Evolutionary conservation across 345 rosid species (phyloP).

Genomic region (Syzygium aromaticum): DNA sequence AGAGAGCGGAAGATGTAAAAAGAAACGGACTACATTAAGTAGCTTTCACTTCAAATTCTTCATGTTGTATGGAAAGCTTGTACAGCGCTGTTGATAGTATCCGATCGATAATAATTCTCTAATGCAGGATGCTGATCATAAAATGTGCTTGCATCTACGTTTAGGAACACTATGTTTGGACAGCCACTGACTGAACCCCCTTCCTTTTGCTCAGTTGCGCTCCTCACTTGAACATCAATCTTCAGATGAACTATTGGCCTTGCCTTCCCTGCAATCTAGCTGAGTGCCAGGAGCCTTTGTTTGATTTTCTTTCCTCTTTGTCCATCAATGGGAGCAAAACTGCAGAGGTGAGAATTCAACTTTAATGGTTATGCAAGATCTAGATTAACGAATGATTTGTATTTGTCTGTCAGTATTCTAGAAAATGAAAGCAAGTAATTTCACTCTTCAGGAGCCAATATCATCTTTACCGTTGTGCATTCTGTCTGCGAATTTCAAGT

Average conservation of each 20-base stretch:
- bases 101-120: background rate
- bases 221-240: conserved; percentile 90
- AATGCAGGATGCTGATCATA: background rate
- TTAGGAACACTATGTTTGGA: background rate
- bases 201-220: conserved; percentile 48
- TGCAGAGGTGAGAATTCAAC: conserved; percentile 52
- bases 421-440: background rate
- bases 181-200: conserved; percentile 4
- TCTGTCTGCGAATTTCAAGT: background rate
- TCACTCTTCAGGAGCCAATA: background rate
- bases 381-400: background rate
- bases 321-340: conserved; percentile 78
- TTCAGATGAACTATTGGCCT: conserved; percentile 98
- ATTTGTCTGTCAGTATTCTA: background rate
- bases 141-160: background rate
- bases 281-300: conserved; percentile 88
- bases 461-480: background rate
- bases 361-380: background rate
- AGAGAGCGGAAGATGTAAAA: background rate
- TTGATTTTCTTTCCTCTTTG: conserved; percentile 60
- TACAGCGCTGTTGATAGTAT: background rate
- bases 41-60: background rate
- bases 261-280: conserved; percentile 75
- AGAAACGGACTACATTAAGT: background rate
- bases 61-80: background rate